Percentiles rank a stretch among this genome's conserved stretches.
Evolutionary conservation across 2,329 filamentous ascomycete genomes (phyloP).

Genomic region (Cordyceps farinosa): DNA sequence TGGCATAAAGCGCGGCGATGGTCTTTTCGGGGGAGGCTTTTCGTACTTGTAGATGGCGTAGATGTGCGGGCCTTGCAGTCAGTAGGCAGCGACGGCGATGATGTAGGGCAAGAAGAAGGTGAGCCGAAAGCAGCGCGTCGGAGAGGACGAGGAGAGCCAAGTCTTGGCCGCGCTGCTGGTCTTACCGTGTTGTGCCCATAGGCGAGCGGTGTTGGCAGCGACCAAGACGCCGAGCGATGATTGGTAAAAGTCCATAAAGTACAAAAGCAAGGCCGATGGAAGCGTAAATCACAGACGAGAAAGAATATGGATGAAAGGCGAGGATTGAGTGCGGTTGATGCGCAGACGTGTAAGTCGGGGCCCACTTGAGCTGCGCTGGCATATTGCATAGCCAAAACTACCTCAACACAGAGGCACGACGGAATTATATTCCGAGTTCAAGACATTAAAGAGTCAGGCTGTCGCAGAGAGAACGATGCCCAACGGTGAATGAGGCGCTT

Average conservation of each 20-base stretch:
- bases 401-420: no score
- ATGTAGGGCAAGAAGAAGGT: constrained; percentile 7
- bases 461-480: no score
- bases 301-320: no score
- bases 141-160: neutral
- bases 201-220: neutral
- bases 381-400: no score
- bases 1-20: constrained; percentile 43
- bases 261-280: no score
- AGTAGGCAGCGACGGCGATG: constrained; percentile 32
- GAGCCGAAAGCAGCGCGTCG: constrained; percentile 1
- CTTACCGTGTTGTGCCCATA: neutral
- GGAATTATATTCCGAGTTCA: no score
- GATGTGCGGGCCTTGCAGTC: constrained; percentile 44
- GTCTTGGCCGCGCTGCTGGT: neutral
- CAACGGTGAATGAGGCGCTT: no score
- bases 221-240: neutral
- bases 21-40: constrained; percentile 40
- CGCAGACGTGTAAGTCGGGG: no score
- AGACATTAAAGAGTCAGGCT: no score
- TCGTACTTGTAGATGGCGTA: constrained; percentile 52
- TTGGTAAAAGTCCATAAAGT: constrained; percentile 10
- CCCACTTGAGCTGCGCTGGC: no score
- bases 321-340: no score
- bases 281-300: no score